phyloP scores from a whole-genome alignment of 169 alveolate species.

The Plasmodium gonderi region DNA sequence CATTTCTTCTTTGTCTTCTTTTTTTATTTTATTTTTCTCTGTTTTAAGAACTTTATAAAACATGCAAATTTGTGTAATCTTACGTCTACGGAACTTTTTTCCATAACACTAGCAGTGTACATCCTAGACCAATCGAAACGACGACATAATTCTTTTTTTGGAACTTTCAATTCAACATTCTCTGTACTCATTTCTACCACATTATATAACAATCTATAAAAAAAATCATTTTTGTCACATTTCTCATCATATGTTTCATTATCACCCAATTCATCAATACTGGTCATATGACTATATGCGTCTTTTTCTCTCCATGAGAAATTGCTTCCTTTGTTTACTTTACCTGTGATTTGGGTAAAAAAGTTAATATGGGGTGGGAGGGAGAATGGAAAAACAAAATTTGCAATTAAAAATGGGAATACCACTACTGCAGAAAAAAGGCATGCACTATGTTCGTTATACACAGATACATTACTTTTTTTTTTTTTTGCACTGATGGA shows the following conservation, averaged over 20 bases:
- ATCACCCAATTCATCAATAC: constrained; percentile 36
- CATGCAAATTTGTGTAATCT: not conserved
- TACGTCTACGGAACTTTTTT: constrained; percentile 31
- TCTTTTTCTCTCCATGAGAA: constrained; percentile 65
- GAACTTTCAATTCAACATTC: constrained; percentile 44
- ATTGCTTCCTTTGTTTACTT: constrained; percentile 13
- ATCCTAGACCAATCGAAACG: constrained; percentile 73
- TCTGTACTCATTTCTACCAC: constrained; percentile 33
- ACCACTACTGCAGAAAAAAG: too few species aligned
- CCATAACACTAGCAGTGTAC: constrained; percentile 29
- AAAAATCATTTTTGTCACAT: constrained; percentile 40
- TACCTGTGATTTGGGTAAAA: too few species aligned
- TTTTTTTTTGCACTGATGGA: too few species aligned
- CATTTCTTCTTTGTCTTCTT: not conserved
- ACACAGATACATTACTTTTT: too few species aligned
- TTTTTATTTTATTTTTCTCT: not conserved
- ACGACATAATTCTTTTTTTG: constrained; percentile 70
- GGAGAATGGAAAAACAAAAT: not conserved
- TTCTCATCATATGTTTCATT: constrained; percentile 19
- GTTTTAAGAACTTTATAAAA: not conserved
- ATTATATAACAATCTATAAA: not conserved
- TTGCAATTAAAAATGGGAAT: not conserved
- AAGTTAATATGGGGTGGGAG: not conserved
- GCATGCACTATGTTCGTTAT: too few species aligned
- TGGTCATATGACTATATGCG: not conserved